Conservation (phyloP, 2,329 filamentous ascomycete species). For the Colletotrichum sp. region DNA sequence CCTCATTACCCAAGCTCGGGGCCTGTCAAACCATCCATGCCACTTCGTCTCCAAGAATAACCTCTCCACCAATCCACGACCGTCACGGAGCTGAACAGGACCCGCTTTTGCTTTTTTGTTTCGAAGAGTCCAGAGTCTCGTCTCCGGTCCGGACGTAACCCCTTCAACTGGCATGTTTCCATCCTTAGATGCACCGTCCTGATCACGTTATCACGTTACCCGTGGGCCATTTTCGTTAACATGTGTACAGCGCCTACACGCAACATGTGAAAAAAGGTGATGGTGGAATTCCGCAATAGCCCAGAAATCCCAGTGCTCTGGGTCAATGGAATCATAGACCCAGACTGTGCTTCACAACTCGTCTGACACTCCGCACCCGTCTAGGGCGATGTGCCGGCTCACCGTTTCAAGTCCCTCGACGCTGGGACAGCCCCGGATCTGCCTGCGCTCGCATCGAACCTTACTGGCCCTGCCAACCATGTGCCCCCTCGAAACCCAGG, state of each 20-base stretch:
- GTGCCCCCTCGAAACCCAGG: not conserved
- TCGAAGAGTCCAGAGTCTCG: not conserved
- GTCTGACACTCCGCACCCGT: not conserved
- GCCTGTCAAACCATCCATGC: not conserved
- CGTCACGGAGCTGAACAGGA: not conserved
- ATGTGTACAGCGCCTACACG: not conserved
- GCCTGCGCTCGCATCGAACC: not conserved
- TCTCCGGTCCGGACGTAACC: not conserved
- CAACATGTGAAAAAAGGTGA: not conserved
- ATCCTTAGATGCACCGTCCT: not conserved
- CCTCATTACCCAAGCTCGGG: not conserved
- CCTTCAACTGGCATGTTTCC: not conserved
- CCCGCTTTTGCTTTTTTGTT: constrained; percentile 2
- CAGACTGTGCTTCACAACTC: not conserved
- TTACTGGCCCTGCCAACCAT: constrained; percentile 1
- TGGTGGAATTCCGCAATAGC: not conserved
- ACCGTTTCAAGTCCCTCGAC: constrained; percentile 3
- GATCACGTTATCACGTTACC: not conserved
- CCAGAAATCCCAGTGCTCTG: not conserved
- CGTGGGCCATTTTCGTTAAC: not conserved
- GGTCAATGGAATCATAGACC: not conserved
- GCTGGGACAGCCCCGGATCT: constrained; percentile 14
- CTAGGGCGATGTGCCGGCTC: not conserved
- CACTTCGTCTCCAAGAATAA: not conserved
- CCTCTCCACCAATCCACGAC: constrained; percentile 4